Conservation (phyloP, 768 basidiomycete genomes). For the Phylloporus sp. region DNA sequence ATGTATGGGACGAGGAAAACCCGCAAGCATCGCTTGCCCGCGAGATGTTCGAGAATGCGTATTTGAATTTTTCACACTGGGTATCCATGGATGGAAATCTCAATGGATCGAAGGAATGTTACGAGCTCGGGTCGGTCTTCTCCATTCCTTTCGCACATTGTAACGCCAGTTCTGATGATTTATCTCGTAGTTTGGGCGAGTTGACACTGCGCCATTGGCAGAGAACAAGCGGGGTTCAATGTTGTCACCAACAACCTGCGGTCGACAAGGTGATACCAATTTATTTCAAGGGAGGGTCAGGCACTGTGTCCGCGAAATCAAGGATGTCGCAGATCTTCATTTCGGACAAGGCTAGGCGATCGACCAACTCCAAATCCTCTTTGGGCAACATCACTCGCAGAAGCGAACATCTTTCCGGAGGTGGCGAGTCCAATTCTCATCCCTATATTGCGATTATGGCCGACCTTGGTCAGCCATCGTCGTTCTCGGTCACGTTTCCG, state of each 20-base stretch:
- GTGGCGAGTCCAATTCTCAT: not conserved
- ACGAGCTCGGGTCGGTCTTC: not conserved
- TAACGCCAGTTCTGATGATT: not conserved
- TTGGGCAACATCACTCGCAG: not conserved
- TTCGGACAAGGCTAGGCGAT: slow-evolving; percentile 11
- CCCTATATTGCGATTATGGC: slow-evolving; percentile 12
- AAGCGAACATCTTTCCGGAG: not conserved
- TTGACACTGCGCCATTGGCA: slow-evolving; percentile 12
- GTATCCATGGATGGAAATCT: slow-evolving; percentile 10
- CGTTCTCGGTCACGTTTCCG: slow-evolving; percentile 4
- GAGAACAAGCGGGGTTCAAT: slow-evolving; percentile 16
- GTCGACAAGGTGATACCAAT: slow-evolving; percentile 15
- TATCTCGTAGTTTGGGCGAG: not conserved
- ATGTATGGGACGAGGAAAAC: not conserved
- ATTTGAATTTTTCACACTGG: slow-evolving; percentile 15
- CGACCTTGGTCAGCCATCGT: not conserved
- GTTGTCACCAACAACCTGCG: slow-evolving; percentile 6
- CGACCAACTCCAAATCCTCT: not conserved
- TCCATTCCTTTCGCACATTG: no score
- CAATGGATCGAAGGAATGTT: not conserved
- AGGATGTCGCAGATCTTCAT: slow-evolving; percentile 17
- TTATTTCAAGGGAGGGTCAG: slow-evolving; percentile 1
- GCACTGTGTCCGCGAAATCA: not conserved
- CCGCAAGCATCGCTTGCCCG: not conserved
- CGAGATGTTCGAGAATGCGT: slow-evolving; percentile 4